Conservation (phyloP, 345 rosid genomes). For the Citrus trifoliata region DNA sequence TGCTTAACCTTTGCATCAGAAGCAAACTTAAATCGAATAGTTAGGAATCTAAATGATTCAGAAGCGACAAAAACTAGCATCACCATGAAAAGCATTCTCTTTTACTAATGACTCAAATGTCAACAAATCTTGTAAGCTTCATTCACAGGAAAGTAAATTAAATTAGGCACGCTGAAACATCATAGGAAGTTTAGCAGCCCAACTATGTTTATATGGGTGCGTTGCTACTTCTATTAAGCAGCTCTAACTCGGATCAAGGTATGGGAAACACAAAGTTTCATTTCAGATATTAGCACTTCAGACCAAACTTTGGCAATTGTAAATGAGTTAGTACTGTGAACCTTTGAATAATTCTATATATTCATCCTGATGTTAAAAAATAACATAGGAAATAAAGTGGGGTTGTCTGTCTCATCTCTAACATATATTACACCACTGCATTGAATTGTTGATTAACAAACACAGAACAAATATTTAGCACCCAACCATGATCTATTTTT, state of each 20-base stretch:
- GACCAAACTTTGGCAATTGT: neutral
- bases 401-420: neutral
- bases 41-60: neutral
- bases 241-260: neutral
- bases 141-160: neutral
- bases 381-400: neutral
- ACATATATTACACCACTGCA: neutral
- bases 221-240: neutral
- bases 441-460: neutral
- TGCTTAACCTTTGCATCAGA: constrained; percentile 10
- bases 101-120: neutral
- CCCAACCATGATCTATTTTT: neutral
- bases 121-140: neutral
- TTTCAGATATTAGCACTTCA: neutral
- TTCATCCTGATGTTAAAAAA: neutral
- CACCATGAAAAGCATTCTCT: neutral
- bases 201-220: neutral
- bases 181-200: neutral
- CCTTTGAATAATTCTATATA: neutral
- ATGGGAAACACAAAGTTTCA: neutral
- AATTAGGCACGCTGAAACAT: constrained; percentile 3
- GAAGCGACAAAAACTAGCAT: neutral
- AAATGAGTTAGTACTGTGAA: neutral
- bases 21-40: neutral
- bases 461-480: constrained; percentile 2